These are phyloP conservation scores for Metrosideros polymorpha DNA, from an alignment of 441 rosid species.

Conservation along the genomic window DNA sequence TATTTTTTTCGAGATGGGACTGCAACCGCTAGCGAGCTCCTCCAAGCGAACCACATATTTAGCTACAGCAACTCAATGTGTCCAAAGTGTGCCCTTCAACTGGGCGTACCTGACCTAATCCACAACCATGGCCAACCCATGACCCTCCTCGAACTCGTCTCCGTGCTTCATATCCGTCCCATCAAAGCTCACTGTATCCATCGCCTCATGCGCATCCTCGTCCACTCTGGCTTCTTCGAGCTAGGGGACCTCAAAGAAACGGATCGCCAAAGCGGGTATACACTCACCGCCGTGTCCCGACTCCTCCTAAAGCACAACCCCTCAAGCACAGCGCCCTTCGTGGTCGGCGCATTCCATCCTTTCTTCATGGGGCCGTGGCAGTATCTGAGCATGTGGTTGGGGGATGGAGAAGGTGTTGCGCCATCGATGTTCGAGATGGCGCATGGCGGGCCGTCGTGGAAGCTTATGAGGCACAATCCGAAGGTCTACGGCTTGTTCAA, in stretches of 20 bases:
- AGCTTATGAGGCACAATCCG: not conserved
- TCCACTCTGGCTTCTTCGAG: not conserved
- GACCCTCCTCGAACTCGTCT: not conserved
- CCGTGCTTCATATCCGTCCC: not conserved
- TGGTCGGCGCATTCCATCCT: not conserved
- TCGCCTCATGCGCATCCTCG: not conserved
- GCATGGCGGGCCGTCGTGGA: not conserved
- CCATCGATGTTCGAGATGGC: not conserved
- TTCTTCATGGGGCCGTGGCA: not conserved
- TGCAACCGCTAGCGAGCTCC: not conserved
- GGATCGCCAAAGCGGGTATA: not conserved
- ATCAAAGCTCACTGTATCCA: not conserved
- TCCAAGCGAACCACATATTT: not conserved
- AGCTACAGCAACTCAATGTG: not conserved
- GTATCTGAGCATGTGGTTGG: not conserved
- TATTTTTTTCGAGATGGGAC: no score
- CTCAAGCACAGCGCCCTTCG: not conserved
- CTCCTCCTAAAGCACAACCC: not conserved
- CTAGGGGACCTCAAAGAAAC: not conserved
- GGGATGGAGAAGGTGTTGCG: not conserved
- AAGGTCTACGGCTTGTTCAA: not conserved
- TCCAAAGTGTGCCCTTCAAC: not conserved
- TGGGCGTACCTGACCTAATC: not conserved
- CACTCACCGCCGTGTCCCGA: not conserved
- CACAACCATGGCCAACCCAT: no score